Percentiles rank a stretch among this genome's conserved stretches.
Evolutionary conservation across 2,329 filamentous ascomycete genomes (phyloP).

Genomic region (Colletotrichum cereale): DNA sequence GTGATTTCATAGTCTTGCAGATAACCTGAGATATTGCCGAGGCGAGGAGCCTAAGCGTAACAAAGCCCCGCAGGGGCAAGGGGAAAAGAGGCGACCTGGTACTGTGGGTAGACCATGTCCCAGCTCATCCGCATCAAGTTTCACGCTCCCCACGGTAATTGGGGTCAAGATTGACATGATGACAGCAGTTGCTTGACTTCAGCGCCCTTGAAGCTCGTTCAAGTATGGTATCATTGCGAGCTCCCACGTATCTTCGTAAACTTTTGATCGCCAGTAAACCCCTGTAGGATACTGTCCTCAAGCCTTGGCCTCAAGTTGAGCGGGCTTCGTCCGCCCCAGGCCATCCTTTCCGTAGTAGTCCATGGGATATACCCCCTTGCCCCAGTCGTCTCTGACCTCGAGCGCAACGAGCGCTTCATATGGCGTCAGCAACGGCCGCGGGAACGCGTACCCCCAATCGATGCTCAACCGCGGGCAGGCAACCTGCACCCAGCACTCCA

Average conservation of each 20-base stretch:
- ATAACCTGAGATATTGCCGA: background rate
- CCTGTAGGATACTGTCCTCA: background rate
- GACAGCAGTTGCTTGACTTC: background rate
- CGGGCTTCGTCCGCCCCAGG: constrained; percentile 79
- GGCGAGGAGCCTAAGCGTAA: background rate
- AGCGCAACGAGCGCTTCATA: constrained; percentile 96
- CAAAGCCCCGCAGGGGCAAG: background rate
- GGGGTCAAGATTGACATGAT: background rate
- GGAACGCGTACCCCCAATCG: constrained; percentile 98
- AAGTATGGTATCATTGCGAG: constrained; percentile 14
- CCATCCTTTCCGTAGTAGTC: constrained; percentile 97
- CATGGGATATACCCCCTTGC: constrained; percentile 88
- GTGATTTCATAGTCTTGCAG: background rate
- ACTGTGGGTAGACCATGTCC: background rate
- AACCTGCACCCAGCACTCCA: constrained; percentile 98
- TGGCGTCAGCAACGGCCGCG: constrained; percentile 87
- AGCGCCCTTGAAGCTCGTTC: background rate
- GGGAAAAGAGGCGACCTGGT: background rate
- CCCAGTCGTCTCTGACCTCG: constrained; percentile 82
- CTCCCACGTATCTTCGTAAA: background rate
- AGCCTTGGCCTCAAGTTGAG: constrained; percentile 44
- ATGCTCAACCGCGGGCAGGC: constrained; percentile 97
- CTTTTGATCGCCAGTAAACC: background rate
- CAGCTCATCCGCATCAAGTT: background rate
- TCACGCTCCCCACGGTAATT: background rate